phyloP scores from a whole-genome alignment of 83 land plant species.

The Diphasiastrum complanatum region DNA sequence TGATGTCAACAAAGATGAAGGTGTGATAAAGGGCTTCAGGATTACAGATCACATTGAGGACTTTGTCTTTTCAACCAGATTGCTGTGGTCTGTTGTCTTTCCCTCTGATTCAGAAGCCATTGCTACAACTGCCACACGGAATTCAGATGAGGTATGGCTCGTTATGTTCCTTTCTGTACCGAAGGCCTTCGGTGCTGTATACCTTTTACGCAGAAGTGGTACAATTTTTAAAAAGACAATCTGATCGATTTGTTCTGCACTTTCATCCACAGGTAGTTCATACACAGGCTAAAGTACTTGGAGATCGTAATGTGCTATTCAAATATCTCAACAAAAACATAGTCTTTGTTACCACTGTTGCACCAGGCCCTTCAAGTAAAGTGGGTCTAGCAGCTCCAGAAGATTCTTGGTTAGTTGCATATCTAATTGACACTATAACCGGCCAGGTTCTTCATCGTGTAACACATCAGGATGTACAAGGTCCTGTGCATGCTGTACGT shows the following conservation, averaged over 20 bases:
- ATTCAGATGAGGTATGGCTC: conserved; percentile 59
- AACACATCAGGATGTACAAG: conserved; percentile 72
- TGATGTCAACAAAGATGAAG: conserved; percentile 53
- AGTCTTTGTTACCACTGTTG: conserved; percentile 80
- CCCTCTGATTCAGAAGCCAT: conserved; percentile 79
- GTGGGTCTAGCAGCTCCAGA: conserved; percentile 76
- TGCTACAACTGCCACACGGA: conserved; percentile 55
- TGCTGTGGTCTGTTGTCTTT: conserved; percentile 79
- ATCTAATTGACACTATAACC: conserved; percentile 82
- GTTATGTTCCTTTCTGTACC: conserved; percentile 3
- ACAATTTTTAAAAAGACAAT: no score
- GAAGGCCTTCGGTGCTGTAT: not conserved
- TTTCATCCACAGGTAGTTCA: conserved; percentile 58
- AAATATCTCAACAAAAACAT: conserved; percentile 79
- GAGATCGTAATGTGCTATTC: conserved; percentile 81
- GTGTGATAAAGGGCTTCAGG: conserved; percentile 58
- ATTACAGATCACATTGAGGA: conserved; percentile 31
- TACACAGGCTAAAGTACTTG: conserved; percentile 79
- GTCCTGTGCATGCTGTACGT: conserved; percentile 92
- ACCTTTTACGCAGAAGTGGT: no score
- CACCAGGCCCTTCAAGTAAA: conserved; percentile 63
- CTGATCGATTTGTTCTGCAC: not conserved
- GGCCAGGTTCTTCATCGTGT: conserved; percentile 85
- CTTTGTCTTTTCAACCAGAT: conserved; percentile 44
- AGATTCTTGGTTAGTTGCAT: conserved; percentile 70